phyloP scores from a whole-genome alignment of 192 early-diverging fungal genomes.

The Phycomyces blakesleeanus region DNA sequence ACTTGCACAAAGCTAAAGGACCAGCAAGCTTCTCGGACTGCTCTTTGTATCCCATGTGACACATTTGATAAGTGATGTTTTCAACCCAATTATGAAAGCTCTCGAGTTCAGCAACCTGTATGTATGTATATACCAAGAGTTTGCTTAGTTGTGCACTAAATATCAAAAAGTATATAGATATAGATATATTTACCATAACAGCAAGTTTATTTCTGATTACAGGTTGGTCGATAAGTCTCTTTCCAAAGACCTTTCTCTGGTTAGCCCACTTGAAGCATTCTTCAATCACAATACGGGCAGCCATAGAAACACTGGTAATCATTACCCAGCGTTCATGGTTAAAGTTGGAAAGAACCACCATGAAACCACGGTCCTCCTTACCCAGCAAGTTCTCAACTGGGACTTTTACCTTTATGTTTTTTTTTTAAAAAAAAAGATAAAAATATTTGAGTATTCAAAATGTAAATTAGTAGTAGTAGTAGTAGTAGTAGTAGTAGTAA shows the following conservation, averaged over 20 bases:
- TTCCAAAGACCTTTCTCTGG: conserved; percentile 70
- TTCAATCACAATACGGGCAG: conserved; percentile 47
- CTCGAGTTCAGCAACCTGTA: conserved; percentile 45
- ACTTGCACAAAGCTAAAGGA: conserved; percentile 60
- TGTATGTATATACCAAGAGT: too few species aligned
- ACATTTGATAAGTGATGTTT: conserved; percentile 66
- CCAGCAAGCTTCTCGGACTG: conserved; percentile 59
- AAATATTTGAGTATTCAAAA: too few species aligned
- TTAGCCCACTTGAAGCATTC: conserved; percentile 69
- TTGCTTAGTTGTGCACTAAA: not conserved
- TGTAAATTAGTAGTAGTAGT: too few species aligned
- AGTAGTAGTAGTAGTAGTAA: too few species aligned
- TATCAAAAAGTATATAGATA: not conserved
- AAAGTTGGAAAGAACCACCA: conserved; percentile 67
- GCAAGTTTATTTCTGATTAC: conserved; percentile 68
- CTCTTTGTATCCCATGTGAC: conserved; percentile 58
- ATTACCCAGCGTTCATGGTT: conserved; percentile 65
- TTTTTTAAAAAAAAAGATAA: too few species aligned
- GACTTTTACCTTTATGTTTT: conserved; percentile 47
- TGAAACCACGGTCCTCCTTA: conserved; percentile 58
- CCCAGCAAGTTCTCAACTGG: conserved; percentile 71
- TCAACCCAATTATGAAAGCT: conserved; percentile 55
- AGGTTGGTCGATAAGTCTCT: conserved; percentile 60
- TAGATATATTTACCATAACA: conserved; percentile 43
- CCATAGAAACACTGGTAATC: conserved; percentile 33